Conservation (phyloP, 805 yeast genomes). For the Metschnikowia bowlesiae region DNA sequence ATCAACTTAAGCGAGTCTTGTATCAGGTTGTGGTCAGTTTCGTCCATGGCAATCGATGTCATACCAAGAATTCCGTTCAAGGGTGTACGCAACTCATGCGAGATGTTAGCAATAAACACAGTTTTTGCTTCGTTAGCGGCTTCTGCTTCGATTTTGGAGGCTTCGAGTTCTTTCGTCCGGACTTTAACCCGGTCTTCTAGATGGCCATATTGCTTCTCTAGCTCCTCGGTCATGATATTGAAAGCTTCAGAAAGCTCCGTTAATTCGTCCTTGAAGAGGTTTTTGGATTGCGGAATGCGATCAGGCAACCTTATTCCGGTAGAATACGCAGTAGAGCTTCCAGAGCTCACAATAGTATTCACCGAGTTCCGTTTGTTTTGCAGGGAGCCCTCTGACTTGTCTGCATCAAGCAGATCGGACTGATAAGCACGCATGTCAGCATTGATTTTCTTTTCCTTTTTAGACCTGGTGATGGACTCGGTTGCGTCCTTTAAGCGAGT, state of each 20-base stretch:
- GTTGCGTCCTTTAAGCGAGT: slow-evolving; percentile 76
- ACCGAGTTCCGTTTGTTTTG: slow-evolving; percentile 20
- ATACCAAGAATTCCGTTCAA: slow-evolving; percentile 93
- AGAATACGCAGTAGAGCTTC: slow-evolving; percentile 34
- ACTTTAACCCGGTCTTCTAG: slow-evolving; percentile 84
- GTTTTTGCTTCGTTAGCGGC: slow-evolving; percentile 96
- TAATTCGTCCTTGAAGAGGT: slow-evolving; percentile 73
- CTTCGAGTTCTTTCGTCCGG: slow-evolving; percentile 83
- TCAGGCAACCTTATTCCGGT: slow-evolving; percentile 39
- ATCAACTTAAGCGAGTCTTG: slow-evolving; percentile 76
- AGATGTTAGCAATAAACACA: slow-evolving; percentile 84
- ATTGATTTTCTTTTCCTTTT: slow-evolving; percentile 19
- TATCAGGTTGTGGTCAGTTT: slow-evolving; percentile 60
- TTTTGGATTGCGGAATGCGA: slow-evolving; percentile 31
- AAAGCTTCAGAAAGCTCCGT: slow-evolving; percentile 86
- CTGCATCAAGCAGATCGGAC: not conserved
- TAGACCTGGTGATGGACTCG: slow-evolving; percentile 55
- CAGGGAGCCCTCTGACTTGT: not conserved
- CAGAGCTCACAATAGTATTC: slow-evolving; percentile 25
- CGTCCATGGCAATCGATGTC: slow-evolving; percentile 92
- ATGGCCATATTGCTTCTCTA: slow-evolving; percentile 76
- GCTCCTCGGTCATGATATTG: slow-evolving; percentile 85
- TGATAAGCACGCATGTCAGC: not conserved
- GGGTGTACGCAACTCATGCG: slow-evolving; percentile 94
- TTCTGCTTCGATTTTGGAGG: slow-evolving; percentile 85